A percentile compares a stretch with the other conserved stretches of the same genome.
Evolutionary conservation across 768 basidiomycete genomes (phyloP).

Genomic region (Trametes cingulata): DNA sequence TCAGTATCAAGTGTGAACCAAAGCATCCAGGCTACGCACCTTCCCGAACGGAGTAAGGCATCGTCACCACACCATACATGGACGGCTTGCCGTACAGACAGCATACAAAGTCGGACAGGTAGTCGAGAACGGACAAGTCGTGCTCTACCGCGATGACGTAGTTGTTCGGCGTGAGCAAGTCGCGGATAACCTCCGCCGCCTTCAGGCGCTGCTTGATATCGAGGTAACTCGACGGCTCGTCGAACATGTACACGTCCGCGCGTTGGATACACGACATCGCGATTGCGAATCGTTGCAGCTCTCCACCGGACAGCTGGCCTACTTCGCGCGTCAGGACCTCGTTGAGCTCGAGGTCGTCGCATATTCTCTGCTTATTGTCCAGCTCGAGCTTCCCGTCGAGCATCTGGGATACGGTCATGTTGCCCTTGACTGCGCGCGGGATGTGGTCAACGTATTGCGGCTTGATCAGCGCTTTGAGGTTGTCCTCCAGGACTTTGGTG

Average conservation of each 20-base stretch:
- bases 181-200: conserved; percentile 94
- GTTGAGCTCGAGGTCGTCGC: conserved; percentile 84
- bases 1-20: background rate
- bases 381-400: conserved; percentile 87
- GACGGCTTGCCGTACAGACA: conserved; percentile 96
- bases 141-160: conserved; percentile 99
- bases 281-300: conserved; percentile 97
- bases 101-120: conserved; percentile 98
- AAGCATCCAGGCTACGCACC: conserved; percentile 46
- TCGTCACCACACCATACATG: conserved; percentile 98
- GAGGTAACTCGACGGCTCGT: conserved; percentile 97
- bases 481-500: conserved; percentile 98
- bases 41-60: conserved; percentile 98
- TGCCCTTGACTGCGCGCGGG: conserved; percentile 91
- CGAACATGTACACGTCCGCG: conserved; percentile 99
- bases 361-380: conserved; percentile 85
- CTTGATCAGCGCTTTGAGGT: conserved; percentile 97
- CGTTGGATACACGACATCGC: conserved; percentile 94
- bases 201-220: conserved; percentile 95
- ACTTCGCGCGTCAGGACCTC: conserved; percentile 86
- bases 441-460: conserved; percentile 99
- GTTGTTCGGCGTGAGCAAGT: conserved; percentile 75
- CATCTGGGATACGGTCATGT: conserved; percentile 86
- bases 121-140: conserved; percentile 97
- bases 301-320: conserved; percentile 88